Evolutionary conservation across 768 basidiomycete species (phyloP).

Genomic region (Filobasidium wieringae): DNA sequence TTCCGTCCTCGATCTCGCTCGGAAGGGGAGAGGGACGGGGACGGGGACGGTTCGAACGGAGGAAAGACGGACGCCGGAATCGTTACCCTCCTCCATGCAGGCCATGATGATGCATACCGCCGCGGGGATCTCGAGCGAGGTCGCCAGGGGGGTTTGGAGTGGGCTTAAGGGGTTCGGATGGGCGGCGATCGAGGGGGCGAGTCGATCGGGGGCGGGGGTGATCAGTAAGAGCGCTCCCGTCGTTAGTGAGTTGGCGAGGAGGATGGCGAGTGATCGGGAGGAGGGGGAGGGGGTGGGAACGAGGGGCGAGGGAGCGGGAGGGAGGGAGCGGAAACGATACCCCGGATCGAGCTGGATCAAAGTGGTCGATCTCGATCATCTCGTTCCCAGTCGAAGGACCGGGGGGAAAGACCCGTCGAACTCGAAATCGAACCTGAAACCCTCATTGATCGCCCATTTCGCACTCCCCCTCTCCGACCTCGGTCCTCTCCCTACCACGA

Average conservation of each 20-base stretch:
- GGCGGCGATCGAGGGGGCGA: conserved; percentile 7
- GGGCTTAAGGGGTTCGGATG: conserved; percentile 9
- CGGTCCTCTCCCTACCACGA: neutral
- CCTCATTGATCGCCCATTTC: conserved; percentile 1
- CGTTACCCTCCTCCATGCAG: conserved; percentile 6
- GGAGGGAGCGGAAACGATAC: neutral
- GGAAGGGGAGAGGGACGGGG: neutral
- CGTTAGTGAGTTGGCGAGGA: conserved; percentile 1
- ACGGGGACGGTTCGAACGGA: neutral
- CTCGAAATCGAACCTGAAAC: neutral
- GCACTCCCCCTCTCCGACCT: conserved; percentile 5
- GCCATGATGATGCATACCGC: conserved; percentile 8
- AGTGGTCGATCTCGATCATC: conserved; percentile 3
- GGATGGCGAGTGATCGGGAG: neutral
- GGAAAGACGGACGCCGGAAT: neutral
- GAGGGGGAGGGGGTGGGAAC: neutral
- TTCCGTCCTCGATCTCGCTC: neutral
- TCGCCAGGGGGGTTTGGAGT: conserved; percentile 15
- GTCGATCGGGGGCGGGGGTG: conserved; percentile 1
- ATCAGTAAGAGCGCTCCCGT: conserved; percentile 12
- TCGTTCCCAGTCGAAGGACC: neutral
- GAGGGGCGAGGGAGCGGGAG: neutral
- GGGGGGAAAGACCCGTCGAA: neutral
- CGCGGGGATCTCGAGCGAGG: conserved; percentile 9
- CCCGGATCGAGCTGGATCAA: conserved; percentile 5